Base-by-base conservation (phyloP, 768 basidiomycete genomes). In the Collybiopsis confluens region DNA sequence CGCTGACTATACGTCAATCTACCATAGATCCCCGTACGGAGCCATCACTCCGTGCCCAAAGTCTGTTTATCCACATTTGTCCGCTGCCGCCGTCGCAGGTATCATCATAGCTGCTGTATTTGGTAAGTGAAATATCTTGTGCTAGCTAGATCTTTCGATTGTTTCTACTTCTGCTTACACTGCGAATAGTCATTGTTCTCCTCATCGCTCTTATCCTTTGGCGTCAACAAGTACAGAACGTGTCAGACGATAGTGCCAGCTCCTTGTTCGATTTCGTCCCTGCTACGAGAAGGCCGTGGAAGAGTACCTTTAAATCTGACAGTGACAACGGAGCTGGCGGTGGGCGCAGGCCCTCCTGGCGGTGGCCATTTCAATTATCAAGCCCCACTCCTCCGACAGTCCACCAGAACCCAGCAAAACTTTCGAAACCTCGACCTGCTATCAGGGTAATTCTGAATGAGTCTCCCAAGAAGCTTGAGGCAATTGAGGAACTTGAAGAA, bases 221-320 rank as follows among this genome's bases (percentile, higher is more conserved):
- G 50, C 50, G 50, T 36, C 13, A 23, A 10, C 50, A 21, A n/a
- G 50, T 52, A 20, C 50, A 38, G 15, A 36, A 24, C n/a, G 20
- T 35, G 23, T 27, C 50, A 2, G 50, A 52, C 40, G 50, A 52
- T 16, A 43, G 38, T n/a, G 50, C 50, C 18, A 52, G 50, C 21
- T 52, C 50, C 38, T 23, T 52, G 15, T 52, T 52, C 24, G 50
- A 52, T 21, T 52, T 52, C 38, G 50, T 52, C 5, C 28, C 50
- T 10, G 28, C 38, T 41, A 24, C 24, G 8, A 28, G n/a, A 36
- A 28, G 45, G 35, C 13, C 38, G 5, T 20, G 18, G 35, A 18
- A 15, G 47, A 48, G 33, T 21, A 20, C 27, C 45, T 9, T 21
- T 3, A 40, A 50, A 23, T 1, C 24, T 43, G 11, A n/a, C 50